These are phyloP conservation scores for Leccinum idahoense DNA, from an alignment of 1,284 basidiomycete genomes.

Conservation along the genomic window DNA sequence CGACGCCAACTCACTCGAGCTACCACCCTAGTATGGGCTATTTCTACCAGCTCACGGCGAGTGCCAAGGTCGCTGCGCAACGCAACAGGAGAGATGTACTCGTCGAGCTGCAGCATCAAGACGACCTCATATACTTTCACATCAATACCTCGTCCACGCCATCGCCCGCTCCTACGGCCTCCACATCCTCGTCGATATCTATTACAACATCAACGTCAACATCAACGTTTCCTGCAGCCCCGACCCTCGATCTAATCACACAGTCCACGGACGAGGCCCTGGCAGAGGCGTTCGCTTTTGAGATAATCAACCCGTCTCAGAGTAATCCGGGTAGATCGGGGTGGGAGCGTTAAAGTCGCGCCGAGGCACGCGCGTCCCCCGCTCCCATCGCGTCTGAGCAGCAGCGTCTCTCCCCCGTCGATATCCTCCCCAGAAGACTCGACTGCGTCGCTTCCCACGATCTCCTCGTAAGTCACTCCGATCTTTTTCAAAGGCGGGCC, in stretches of 20 bases:
- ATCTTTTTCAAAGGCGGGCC: no score
- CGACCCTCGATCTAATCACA: background rate
- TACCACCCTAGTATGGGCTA: slow-evolving; percentile 32
- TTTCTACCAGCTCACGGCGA: slow-evolving; percentile 53
- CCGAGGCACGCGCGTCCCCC: slow-evolving; percentile 12
- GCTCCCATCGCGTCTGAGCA: slow-evolving; percentile 19
- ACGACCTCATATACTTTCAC: slow-evolving; percentile 51
- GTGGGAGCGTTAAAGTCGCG: slow-evolving; percentile 16
- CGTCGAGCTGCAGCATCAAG: slow-evolving; percentile 60
- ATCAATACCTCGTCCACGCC: background rate
- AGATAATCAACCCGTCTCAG: slow-evolving; percentile 10
- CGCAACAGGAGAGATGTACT: slow-evolving; percentile 48
- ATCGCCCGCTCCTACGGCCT: background rate
- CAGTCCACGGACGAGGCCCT: slow-evolving; percentile 14
- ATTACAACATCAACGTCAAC: no score
- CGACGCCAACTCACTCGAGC: background rate
- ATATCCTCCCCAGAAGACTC: slow-evolving; percentile 9
- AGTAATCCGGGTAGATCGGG: slow-evolving; percentile 4
- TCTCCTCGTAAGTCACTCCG: background rate
- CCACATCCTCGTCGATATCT: background rate
- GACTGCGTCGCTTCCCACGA: slow-evolving; percentile 6
- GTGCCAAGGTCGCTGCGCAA: slow-evolving; percentile 49
- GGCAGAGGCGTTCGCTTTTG: slow-evolving; percentile 18
- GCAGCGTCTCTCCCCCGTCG: slow-evolving; percentile 20
- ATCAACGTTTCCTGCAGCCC: background rate